Percentiles rank a stretch among this genome's conserved stretches.
Evolutionary conservation across 208 protist species (phyloP).

Genomic region (Leishmania major): DNA sequence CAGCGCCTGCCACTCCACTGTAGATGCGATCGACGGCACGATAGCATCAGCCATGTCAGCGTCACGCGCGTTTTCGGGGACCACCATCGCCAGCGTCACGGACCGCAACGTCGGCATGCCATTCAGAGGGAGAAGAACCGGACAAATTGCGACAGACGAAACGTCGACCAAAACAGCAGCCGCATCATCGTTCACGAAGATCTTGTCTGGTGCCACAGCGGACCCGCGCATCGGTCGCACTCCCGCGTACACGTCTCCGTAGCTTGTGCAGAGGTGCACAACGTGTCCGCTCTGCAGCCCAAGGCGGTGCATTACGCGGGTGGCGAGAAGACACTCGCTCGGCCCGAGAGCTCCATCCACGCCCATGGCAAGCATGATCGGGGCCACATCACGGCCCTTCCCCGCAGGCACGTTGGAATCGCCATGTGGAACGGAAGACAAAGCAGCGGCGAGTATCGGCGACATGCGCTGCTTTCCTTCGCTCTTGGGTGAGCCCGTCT

Average conservation of each 20-base stretch:
- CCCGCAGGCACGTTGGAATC: neutral
- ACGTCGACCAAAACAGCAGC: constrained; percentile 30
- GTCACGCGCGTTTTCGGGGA: constrained; percentile 6
- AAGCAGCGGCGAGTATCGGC: neutral
- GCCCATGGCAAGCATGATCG: neutral
- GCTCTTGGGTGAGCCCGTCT: neutral
- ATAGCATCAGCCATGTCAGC: neutral
- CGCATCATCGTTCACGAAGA: constrained; percentile 31
- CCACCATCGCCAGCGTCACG: constrained; percentile 15
- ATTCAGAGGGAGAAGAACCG: constrained; percentile 5
- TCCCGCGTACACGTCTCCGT: constrained; percentile 25
- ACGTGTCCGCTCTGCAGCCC: constrained; percentile 21
- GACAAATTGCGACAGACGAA: constrained; percentile 9
- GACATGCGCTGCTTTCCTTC: neutral
- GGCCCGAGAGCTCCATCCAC: constrained; percentile 15
- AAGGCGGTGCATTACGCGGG: constrained; percentile 14
- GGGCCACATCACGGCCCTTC: neutral
- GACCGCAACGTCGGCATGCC: constrained; percentile 14
- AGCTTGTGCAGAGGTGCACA: constrained; percentile 15
- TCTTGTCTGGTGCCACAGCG: neutral
- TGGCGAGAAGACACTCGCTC: constrained; percentile 21
- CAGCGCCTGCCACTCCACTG: constrained; percentile 34
- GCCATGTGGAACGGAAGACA: neutral
- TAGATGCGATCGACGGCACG: constrained; percentile 10
- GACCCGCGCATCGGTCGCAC: constrained; percentile 17